A percentile compares a stretch with the other conserved stretches of the same genome.
phyloP scores from a whole-genome alignment of 805 yeast genomes.

The Wickerhamomyces subpelliculosus region DNA sequence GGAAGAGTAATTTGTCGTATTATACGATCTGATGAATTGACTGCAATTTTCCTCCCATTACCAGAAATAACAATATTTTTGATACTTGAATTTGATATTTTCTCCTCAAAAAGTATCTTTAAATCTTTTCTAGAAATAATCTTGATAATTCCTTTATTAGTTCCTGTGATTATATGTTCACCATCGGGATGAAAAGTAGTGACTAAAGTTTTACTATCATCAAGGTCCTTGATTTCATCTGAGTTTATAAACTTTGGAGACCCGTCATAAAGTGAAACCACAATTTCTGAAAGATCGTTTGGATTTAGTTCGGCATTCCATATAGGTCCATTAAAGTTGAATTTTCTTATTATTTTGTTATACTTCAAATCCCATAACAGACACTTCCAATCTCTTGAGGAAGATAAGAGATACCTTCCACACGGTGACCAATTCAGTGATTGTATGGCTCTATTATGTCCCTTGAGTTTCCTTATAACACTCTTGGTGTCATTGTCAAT shows the following conservation, averaged over 20 bases:
- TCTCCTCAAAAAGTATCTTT: constrained; percentile 38
- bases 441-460: constrained; percentile 69
- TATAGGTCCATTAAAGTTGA: constrained; percentile 60
- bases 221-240: constrained; percentile 14
- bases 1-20: constrained; percentile 56
- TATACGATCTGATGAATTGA: constrained; percentile 73
- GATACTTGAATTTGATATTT: constrained; percentile 63
- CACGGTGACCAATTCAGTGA: constrained; percentile 68
- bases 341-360: constrained; percentile 33
- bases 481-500: constrained; percentile 66
- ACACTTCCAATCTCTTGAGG: constrained; percentile 78
- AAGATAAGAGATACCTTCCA: constrained; percentile 61
- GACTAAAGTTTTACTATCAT: constrained; percentile 15
- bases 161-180: constrained; percentile 59
- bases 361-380: constrained; percentile 69
- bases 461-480: constrained; percentile 47
- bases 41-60: constrained; percentile 54
- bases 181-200: constrained; percentile 48
- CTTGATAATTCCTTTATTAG: constrained; percentile 72
- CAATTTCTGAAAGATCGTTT: constrained; percentile 35
- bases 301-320: constrained; percentile 66
- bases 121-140: constrained; percentile 27
- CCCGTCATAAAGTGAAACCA: constrained; percentile 63
- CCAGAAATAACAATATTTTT: constrained; percentile 58
- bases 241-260: constrained; percentile 45